Percentiles rank a stretch among this genome's conserved stretches.
Evolutionary conservation across 257 asterid species (phyloP).

Genomic region (Penstemon barbatus): DNA sequence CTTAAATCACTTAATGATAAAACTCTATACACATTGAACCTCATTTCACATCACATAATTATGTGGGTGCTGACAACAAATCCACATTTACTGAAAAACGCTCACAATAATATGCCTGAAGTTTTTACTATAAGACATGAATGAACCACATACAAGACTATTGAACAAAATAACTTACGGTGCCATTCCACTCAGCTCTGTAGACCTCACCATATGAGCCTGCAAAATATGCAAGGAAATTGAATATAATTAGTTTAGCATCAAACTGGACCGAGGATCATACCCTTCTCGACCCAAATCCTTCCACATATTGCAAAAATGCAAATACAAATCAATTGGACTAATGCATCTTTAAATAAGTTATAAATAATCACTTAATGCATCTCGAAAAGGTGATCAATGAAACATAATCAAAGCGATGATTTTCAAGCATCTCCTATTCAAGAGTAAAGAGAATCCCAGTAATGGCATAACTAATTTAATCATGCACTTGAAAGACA

Average conservation of each 20-base stretch:
- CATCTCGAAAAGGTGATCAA: not conserved
- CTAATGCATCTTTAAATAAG: slow-evolving; percentile 5
- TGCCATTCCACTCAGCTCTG: slow-evolving; percentile 93
- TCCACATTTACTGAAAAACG: not conserved
- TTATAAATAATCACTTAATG: not conserved
- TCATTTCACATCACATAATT: slow-evolving; percentile 2
- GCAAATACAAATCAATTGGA: not conserved
- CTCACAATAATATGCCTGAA: slow-evolving; percentile 12
- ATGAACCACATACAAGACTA: slow-evolving; percentile 24
- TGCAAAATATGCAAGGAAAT: slow-evolving; percentile 41
- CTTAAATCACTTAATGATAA: not conserved
- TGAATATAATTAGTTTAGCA: slow-evolving; percentile 18
- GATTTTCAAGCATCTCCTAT: no score
- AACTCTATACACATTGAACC: not conserved
- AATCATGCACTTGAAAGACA: not conserved
- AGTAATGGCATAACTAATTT: no score
- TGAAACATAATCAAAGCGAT: not conserved
- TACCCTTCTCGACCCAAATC: not conserved
- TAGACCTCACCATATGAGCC: slow-evolving; percentile 99
- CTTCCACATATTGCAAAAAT: not conserved
- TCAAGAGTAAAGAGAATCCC: no score
- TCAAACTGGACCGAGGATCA: slow-evolving; percentile 18
- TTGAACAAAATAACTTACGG: slow-evolving; percentile 54
- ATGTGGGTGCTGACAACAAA: slow-evolving; percentile 10
- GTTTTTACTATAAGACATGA: slow-evolving; percentile 3